Evolutionary conservation across 768 basidiomycete genomes (phyloP).

Genomic region (Russula brevipes): DNA sequence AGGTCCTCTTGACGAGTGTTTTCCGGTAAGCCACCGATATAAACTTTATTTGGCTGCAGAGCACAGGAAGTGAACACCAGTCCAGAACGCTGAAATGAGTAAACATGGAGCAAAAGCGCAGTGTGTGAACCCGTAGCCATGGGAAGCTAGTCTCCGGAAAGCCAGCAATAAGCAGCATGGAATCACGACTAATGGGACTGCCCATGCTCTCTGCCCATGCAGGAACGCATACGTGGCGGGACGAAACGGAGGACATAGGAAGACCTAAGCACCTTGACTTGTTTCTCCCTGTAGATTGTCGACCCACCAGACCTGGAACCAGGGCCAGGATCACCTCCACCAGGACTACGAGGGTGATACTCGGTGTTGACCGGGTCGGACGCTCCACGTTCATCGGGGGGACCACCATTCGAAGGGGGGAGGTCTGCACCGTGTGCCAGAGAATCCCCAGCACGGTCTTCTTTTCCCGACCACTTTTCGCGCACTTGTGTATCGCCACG

Average conservation of each 20-base stretch:
- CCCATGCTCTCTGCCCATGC: conserved; percentile 21
- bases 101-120: conserved; percentile 43
- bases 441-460: conserved; percentile 24
- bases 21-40: conserved; percentile 85
- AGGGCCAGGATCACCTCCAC: conserved; percentile 21
- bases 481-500: conserved; percentile 20
- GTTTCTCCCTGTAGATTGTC: conserved; percentile 54
- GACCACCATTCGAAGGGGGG: conserved; percentile 23
- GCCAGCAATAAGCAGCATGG: conserved; percentile 24
- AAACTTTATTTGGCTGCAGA: conserved; percentile 89
- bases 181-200: conserved; percentile 27
- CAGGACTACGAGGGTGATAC: conserved; percentile 24
- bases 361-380: conserved; percentile 21
- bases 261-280: conserved; percentile 85
- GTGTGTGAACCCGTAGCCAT: conserved; percentile 35
- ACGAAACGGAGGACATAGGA: conserved; percentile 34
- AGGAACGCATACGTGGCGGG: conserved; percentile 29
- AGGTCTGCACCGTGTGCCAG: conserved; percentile 26
- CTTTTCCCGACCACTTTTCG: conserved; percentile 26
- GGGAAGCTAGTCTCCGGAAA: conserved; percentile 29
- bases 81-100: conserved; percentile 41
- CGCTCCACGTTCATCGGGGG: conserved; percentile 24
- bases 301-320: conserved; percentile 22
- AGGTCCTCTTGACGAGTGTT: conserved; percentile 82
- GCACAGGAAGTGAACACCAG: conserved; percentile 58